These are phyloP conservation scores for Eimeria praecox DNA, from an alignment of 169 alveolate species.

Conservation along the genomic window DNA sequence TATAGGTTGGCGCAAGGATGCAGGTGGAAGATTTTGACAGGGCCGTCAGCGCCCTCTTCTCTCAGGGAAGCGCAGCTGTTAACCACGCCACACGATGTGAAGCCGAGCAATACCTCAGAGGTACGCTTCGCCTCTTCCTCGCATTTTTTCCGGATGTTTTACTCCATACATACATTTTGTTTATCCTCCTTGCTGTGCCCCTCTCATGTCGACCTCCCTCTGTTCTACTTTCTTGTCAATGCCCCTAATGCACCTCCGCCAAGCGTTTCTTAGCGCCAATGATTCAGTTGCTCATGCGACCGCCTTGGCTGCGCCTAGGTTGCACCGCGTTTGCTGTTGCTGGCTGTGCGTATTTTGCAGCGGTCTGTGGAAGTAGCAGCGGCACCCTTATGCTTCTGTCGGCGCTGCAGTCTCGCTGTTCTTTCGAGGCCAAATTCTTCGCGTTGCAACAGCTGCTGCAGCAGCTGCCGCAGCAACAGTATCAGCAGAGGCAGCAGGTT, in stretches of 20 bases:
- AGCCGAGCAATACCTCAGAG: slow-evolving; percentile 56
- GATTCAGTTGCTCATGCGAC: not conserved
- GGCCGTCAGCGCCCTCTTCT: slow-evolving; percentile 72
- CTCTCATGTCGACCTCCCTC: not conserved
- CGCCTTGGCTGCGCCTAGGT: not conserved
- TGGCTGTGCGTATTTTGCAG: slow-evolving; percentile 13
- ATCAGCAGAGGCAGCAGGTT: slow-evolving; percentile 3
- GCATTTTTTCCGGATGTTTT: not conserved
- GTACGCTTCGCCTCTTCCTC: not conserved
- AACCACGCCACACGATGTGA: slow-evolving; percentile 44
- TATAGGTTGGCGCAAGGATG: not conserved
- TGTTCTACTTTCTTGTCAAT: not conserved
- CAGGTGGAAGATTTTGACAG: slow-evolving; percentile 56
- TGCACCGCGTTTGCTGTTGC: not conserved
- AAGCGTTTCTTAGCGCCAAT: not conserved
- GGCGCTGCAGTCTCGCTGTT: slow-evolving; percentile 57
- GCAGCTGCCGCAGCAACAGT: slow-evolving; percentile 60
- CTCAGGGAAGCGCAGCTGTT: slow-evolving; percentile 56
- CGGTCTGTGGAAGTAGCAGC: slow-evolving; percentile 63
- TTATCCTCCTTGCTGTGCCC: not conserved
- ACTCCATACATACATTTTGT: not conserved
- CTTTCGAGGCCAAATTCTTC: slow-evolving; percentile 61
- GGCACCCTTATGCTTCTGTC: slow-evolving; percentile 45
- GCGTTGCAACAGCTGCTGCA: slow-evolving; percentile 61
- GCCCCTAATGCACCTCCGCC: not conserved